Conservation (phyloP, 495 filamentous ascomycete genomes). For the Podospora anserina region DNA sequence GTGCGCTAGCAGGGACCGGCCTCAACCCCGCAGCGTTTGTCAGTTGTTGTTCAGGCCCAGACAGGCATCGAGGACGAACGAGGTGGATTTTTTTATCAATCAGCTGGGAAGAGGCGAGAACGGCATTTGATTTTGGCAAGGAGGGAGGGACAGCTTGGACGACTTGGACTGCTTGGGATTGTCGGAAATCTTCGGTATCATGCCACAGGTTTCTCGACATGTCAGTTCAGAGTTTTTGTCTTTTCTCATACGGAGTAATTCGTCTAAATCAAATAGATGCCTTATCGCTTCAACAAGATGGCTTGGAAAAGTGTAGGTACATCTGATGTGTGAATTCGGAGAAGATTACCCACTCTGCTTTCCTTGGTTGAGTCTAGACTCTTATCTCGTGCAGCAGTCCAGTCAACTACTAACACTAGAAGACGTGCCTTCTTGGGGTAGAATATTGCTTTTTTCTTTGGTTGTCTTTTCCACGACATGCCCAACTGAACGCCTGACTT, state of each 20-base stretch:
- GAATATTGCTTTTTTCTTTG: neutral
- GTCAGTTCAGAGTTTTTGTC: too few species aligned
- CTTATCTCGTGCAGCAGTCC: neutral
- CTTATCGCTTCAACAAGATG: neutral
- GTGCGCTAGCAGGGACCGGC: neutral
- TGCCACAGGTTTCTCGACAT: neutral
- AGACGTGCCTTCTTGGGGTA: neutral
- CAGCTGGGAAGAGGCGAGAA: neutral
- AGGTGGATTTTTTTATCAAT: neutral
- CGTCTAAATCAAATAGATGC: too few species aligned
- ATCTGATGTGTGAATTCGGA: neutral
- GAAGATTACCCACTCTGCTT: neutral
- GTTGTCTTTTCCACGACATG: neutral
- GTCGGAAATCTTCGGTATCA: neutral
- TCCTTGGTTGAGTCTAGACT: neutral
- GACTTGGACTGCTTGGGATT: neutral
- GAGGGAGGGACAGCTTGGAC: too few species aligned
- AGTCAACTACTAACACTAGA: neutral
- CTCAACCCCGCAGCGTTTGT: neutral
- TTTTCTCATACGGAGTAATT: too few species aligned
- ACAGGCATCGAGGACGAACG: neutral
- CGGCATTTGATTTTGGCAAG: neutral
- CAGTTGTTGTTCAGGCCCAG: neutral
- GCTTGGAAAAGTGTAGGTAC: neutral
- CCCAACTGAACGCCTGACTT: neutral